Base-by-base conservation (phyloP, 192 early-diverging fungal genomes). In the Linnemannia zychae region DNA sequence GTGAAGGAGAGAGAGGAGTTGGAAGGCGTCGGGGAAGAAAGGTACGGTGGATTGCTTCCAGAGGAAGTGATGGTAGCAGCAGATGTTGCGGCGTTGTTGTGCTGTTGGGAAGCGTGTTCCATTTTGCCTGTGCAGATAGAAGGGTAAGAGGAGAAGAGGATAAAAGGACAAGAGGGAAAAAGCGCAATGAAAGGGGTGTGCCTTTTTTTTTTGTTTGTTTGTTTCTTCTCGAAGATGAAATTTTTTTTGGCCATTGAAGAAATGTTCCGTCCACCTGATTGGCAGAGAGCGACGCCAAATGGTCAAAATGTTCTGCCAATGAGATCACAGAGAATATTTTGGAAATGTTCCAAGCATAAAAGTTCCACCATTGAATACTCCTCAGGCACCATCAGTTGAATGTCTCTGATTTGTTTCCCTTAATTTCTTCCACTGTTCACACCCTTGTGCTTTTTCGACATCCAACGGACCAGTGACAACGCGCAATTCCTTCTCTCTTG, bases 381-480 rank as follows among this genome's bases (percentile, higher is more conserved):
- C 48, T 49, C 48, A 13, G 48, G n/a, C n/a, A n/a, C n/a, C n/a
- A n/a, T n/a, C n/a, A n/a, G 40, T 44, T 44, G 40, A 9, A 44
- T 34, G 57, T 53, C 60, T 71, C 44, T 50, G 70, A 71, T 57
- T 60, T 12, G 57, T 28, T 60, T 63, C 28, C 31, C 22, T 24
- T 34, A 52, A 18, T 38, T 24, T 20, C 18, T 22, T 57, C 37
- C 50, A 4, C 57, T 9, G 2, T 17, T 31, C 57, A 48, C 46
- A 28, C 31, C 22, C n/a, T 40, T 46, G 40, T 1, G 22, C 37
- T 44, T 3, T 9, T 44, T n/a, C 33, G 3, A 28, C 18, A 40
- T 22, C 16, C 68, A 71, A 7, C 69, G 37, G 69, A 71, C 69
- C 57, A 63, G 57, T 63, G 57, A 63, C 28, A 63, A 63, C 57